phyloP scores from a whole-genome alignment of 345 rosid species.

The Populus pruinosa region DNA sequence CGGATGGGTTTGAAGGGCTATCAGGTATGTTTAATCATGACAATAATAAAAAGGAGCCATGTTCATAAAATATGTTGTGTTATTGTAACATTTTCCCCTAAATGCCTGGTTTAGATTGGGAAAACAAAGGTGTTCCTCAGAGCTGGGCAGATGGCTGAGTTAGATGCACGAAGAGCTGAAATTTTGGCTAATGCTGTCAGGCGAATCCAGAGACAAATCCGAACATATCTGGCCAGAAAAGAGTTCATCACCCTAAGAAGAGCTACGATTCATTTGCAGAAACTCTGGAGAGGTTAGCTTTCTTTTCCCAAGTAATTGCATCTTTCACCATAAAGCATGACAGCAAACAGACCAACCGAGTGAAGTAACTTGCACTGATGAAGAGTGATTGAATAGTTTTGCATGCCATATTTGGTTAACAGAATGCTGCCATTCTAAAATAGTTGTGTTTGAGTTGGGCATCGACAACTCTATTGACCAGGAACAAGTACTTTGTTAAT shows the following conservation, averaged over 20 bases:
- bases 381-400: background rate
- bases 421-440: background rate
- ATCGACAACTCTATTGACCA: background rate
- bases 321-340: slow-evolving; percentile 4
- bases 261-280: slow-evolving; percentile 44
- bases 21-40: slow-evolving; percentile 46
- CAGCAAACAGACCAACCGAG: background rate
- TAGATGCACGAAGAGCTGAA: slow-evolving; percentile 65
- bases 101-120: slow-evolving; percentile 50
- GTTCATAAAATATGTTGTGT: background rate
- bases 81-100: background rate
- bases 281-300: slow-evolving; percentile 51
- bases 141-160: slow-evolving; percentile 75
- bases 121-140: slow-evolving; percentile 64
- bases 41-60: background rate
- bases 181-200: slow-evolving; percentile 49
- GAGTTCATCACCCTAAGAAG: slow-evolving; percentile 41
- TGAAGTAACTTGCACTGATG: background rate
- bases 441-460: too few species aligned
- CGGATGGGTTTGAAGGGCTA: slow-evolving; percentile 58
- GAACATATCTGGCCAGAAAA: slow-evolving; percentile 47
- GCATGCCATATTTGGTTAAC: background rate
- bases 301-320: slow-evolving; percentile 14
- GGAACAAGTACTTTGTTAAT: background rate
- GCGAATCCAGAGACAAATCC: slow-evolving; percentile 52